Conservation (phyloP, 1,139 yeast species). For the Trichomonascaceae sp. region DNA sequence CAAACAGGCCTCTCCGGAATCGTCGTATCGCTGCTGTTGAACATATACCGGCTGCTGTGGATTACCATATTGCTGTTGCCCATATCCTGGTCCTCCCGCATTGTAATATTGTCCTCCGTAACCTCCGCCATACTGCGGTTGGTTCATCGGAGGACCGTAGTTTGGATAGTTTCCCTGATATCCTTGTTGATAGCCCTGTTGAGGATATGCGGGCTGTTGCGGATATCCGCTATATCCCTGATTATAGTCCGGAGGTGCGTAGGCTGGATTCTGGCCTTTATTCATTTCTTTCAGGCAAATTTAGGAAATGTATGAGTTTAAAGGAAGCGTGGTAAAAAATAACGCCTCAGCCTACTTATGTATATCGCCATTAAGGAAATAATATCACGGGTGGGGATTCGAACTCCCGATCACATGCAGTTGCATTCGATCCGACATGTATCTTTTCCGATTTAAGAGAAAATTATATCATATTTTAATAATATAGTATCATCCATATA, state of each 20-base stretch:
- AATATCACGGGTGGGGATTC: background rate
- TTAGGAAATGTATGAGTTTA: constrained; percentile 1
- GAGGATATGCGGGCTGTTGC: constrained; percentile 2
- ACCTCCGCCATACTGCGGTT: constrained; percentile 25
- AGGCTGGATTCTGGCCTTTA: background rate
- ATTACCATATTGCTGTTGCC: constrained; percentile 27
- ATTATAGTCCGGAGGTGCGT: background rate
- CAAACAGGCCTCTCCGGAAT: constrained; percentile 30
- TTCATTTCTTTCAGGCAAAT: background rate
- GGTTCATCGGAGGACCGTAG: constrained; percentile 17
- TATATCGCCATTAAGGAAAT: background rate
- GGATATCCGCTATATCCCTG: constrained; percentile 4
- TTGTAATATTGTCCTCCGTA: constrained; percentile 24
- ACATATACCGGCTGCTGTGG: constrained; percentile 37
- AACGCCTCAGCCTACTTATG: background rate
- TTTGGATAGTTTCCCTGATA: constrained; percentile 13
- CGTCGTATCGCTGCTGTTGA: constrained; percentile 34
- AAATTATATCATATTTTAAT: background rate
- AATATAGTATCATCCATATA: no score
- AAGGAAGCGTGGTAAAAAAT: constrained; percentile 2
- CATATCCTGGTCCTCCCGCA: constrained; percentile 16
- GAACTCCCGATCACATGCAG: background rate
- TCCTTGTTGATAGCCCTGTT: constrained; percentile 13
- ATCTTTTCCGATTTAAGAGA: no score
- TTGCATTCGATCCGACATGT: no score